A percentile compares a stretch with the other conserved stretches of the same genome.
Evolutionary conservation across 805 yeast species (phyloP).

Genomic region (Yarrowia keelungensis): DNA sequence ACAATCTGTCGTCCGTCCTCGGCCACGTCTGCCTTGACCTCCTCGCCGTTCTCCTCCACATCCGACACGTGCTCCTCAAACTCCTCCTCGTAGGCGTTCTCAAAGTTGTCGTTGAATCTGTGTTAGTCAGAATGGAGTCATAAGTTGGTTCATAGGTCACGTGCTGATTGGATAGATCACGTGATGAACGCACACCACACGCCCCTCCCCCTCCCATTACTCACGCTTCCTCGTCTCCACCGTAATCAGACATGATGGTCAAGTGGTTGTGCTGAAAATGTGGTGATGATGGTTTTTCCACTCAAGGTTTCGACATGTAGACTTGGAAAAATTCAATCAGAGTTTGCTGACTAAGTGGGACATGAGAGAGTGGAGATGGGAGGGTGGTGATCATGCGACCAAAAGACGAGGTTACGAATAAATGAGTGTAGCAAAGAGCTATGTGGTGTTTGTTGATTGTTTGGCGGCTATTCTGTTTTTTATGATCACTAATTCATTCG

Average conservation of each 20-base stretch:
- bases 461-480: no score
- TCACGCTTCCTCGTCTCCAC: constrained; percentile 55
- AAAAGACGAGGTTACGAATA: no score
- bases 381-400: not conserved
- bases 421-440: no score
- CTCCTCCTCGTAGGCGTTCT: constrained; percentile 58
- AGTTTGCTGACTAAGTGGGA: not conserved
- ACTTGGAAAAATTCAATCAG: constrained; percentile 2
- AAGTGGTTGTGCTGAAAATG: constrained; percentile 16
- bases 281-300: constrained; percentile 37
- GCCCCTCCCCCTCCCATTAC: constrained; percentile 37
- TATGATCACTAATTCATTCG: no score
- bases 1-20: constrained; percentile 77
- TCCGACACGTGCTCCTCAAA: constrained; percentile 86
- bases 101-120: constrained; percentile 60
- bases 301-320: constrained; percentile 9
- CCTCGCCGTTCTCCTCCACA: constrained; percentile 59
- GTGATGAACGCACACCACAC: not conserved
- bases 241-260: constrained; percentile 40
- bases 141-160: no score
- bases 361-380: not conserved
- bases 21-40: constrained; percentile 58
- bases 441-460: no score
- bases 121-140: constrained; percentile 6
- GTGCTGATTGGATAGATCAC: no score